Evolutionary conservation across 202 grass and related monocot genomes (phyloP), one percentile per base, ranked within the genome.

Genomic region (Zoysia matrella): DNA sequence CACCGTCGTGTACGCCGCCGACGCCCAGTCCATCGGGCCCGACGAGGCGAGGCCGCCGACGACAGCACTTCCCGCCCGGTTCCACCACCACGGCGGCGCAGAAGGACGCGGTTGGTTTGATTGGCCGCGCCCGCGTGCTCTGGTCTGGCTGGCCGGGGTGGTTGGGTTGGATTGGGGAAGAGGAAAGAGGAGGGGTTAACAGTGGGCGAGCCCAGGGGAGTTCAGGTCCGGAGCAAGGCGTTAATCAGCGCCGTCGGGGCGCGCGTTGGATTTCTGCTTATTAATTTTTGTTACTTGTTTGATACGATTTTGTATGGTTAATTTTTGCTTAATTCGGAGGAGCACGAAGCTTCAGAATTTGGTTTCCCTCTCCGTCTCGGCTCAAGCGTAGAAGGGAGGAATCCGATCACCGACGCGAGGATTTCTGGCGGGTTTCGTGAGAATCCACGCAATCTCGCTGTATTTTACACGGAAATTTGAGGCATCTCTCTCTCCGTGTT

Each of bases 21-120:
- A 22, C 22, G 95, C 96, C 86, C 91, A 92, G 58, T 95, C 92
- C 96, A 98, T 90, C 83, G 95, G 90, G 58, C 95, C 93, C 22
- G 77, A 98, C 90, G 74, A 92, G 96, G 87, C 92, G 73, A 98
- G 95, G 92, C 91, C 93, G 0, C 95, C 22, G 90, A 80, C 95
- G 95, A 75, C 82, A 95, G 47, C 85, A 88, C 42, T 92, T 92
- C 71, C 93, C 90, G 3, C 90, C 94, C 95, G 92, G 65, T 93
- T 22, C 22, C 22, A 22, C 22, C 22, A 22, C 22, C 22, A 22
- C 22, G 74, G n/a, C 95, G 90, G 80, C 95, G 96, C 22, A 22
- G 22, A 22, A 22, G 22, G 22, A 22, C 22, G 1, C 96, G 91
- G 86, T 98, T 95, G 77, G 95, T 95, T 85, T 95, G 96, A 1